Conservation (phyloP, 495 filamentous ascomycete species). For the Parachaetomium inaequale region DNA sequence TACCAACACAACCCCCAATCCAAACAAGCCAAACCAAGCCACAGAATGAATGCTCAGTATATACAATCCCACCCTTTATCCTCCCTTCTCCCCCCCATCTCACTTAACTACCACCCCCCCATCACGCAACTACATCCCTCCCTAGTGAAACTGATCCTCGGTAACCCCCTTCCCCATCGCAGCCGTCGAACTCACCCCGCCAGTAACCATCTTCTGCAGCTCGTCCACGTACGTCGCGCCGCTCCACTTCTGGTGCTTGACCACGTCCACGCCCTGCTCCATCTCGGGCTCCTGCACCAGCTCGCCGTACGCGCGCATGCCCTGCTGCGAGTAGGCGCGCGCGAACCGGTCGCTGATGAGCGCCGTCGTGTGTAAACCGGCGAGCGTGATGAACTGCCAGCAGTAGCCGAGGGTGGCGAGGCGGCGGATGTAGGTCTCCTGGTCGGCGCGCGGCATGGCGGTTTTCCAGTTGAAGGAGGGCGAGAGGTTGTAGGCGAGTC, state of each 20-base stretch:
- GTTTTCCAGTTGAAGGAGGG: constrained; percentile 99
- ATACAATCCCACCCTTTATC: not conserved
- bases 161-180: constrained; percentile 98
- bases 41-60: not conserved
- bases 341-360: constrained; percentile 86
- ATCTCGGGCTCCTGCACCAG: constrained; percentile 97
- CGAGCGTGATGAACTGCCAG: constrained; percentile 99
- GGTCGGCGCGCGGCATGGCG: constrained; percentile 88
- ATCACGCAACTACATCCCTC: not conserved
- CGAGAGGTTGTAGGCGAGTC: constrained; percentile 93
- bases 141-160: constrained; percentile 82
- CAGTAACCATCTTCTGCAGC: constrained; percentile 93
- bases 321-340: constrained; percentile 70
- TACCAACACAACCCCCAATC: not conserved
- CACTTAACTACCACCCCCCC: not conserved
- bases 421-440: constrained; percentile 94
- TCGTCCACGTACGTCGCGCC: constrained; percentile 93
- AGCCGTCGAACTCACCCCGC: constrained; percentile 83
- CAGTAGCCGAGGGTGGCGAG: constrained; percentile 87
- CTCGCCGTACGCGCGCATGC: constrained; percentile 97
- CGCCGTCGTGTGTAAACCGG: constrained; percentile 93
- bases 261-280: constrained; percentile 82
- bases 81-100: not conserved
- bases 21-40: not conserved
- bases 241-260: constrained; percentile 98